Evolutionary conservation across 2,329 filamentous ascomycete genomes (phyloP), one percentile per base, ranked within the genome.

Genomic region (Huntiella decipiens): DNA sequence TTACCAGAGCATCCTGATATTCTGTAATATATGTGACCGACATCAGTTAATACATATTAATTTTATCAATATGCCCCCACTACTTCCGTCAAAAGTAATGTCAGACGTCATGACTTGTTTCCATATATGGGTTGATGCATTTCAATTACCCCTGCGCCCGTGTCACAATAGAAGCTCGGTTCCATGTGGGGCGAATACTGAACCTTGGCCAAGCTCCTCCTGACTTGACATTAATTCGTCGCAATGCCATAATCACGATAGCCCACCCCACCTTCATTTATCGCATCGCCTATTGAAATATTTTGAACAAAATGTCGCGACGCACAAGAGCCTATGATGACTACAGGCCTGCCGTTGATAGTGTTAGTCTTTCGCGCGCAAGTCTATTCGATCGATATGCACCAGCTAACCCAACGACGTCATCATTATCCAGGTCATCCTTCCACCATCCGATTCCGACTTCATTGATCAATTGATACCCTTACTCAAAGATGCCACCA

Each of bases 391-490:
- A 15, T 11, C 11, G 12, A 12, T 15, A 10, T 17, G n/a, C 12
- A 39, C 17, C 38, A 39, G 12, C 15, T 22, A 19, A 19, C 8
- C 15, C 19, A 17, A 32, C 37, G 17, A 13, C 15, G 13, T 10
- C 37, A 38, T 39, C 22, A 4, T 42, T 17, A 38, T 11, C 22
- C 58, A 98, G 85, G 92, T 96, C 54, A 87, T 95, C 51, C 76
- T 93, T 54, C 86, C 88, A 2, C 82, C 86, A 10, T 86, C 87
- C 16, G 88, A 96, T 57, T 73, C 80, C 43, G 91, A 98, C 56
- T 96, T 95, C 57, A 77, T 98, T 52, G 91, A 96, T 59, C 88
- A 95, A 58, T 67, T 98, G 43, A 94, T 96, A 41, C 88, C 87
- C 7, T 82, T 92, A 2, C 78, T 98, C 52, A 91, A 86, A 66